Conservation (phyloP, 2,329 filamentous ascomycete genomes). For the Pseudogymnoascus sp. region DNA sequence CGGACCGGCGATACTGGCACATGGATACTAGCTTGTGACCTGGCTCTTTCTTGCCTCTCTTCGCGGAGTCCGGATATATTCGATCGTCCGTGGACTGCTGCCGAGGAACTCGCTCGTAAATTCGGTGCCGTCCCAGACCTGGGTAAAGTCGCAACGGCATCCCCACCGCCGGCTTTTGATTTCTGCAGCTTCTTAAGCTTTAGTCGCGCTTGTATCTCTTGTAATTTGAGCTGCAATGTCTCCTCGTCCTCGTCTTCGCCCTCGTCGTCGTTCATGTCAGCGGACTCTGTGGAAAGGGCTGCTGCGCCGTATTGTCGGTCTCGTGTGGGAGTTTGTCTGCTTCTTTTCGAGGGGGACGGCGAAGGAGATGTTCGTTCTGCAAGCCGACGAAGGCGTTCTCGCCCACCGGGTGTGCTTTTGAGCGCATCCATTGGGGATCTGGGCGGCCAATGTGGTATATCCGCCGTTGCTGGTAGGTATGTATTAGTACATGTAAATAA, state of each 20-base stretch:
- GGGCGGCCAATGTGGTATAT: slow-evolving; percentile 55
- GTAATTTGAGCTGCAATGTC: slow-evolving; percentile 73
- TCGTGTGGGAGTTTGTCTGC: background rate
- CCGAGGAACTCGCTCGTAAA: slow-evolving; percentile 22
- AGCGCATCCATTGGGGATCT: slow-evolving; percentile 57
- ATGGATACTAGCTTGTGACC: slow-evolving; percentile 44
- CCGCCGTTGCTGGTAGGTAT: slow-evolving; percentile 20
- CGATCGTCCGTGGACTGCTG: slow-evolving; percentile 22
- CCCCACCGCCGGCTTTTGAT: slow-evolving; percentile 37
- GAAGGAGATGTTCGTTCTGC: slow-evolving; percentile 59
- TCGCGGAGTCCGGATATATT: slow-evolving; percentile 22
- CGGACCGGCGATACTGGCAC: slow-evolving; percentile 69
- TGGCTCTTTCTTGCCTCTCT: slow-evolving; percentile 22
- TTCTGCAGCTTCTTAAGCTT: slow-evolving; percentile 81
- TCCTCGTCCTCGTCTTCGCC: slow-evolving; percentile 81
- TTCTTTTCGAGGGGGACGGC: slow-evolving; percentile 52
- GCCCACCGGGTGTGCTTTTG: slow-evolving; percentile 64
- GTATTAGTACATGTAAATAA: slow-evolving; percentile 3
- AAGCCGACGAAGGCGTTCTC: slow-evolving; percentile 62
- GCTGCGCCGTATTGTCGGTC: slow-evolving; percentile 3
- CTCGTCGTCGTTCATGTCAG: slow-evolving; percentile 35
- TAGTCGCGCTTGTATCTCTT: slow-evolving; percentile 79
- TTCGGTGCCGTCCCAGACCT: slow-evolving; percentile 15
- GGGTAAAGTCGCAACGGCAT: background rate
- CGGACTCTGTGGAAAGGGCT: slow-evolving; percentile 8